phyloP scores from a whole-genome alignment of 352 stramenopile species.

The Pseudoperonospora humuli region DNA sequence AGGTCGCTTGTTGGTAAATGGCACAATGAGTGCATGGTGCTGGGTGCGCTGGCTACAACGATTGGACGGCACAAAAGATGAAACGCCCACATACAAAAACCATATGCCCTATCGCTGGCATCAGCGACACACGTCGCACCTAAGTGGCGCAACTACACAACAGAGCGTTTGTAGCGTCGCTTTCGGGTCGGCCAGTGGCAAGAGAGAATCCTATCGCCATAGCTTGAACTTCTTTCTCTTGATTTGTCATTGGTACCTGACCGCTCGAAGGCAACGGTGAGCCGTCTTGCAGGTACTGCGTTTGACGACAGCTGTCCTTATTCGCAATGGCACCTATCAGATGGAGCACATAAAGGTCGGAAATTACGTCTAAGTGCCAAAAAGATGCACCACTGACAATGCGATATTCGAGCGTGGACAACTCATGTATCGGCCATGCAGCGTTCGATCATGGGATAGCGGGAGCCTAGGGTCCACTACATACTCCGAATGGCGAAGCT shows the following conservation, averaged over 20 bases:
- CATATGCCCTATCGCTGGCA: conserved; percentile 10
- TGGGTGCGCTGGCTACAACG: conserved; percentile 17
- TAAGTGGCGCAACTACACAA: conserved; percentile 11
- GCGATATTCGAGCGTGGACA: too few relatives aligned
- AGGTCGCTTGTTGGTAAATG: conserved; percentile 8
- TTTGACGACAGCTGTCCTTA: too few relatives aligned
- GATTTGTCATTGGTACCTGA: neutral
- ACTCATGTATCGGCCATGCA: too few relatives aligned
- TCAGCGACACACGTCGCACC: conserved; percentile 14
- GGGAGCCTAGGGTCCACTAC: too few relatives aligned
- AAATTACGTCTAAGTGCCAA: too few relatives aligned
- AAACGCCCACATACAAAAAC: conserved; percentile 12
- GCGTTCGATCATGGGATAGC: too few relatives aligned
- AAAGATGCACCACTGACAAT: too few relatives aligned
- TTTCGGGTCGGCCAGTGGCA: conserved; percentile 15
- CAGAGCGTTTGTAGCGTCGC: conserved; percentile 5
- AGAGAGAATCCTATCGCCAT: neutral
- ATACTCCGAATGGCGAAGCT: too few relatives aligned
- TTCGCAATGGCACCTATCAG: too few relatives aligned
- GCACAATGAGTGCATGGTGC: conserved; percentile 17
- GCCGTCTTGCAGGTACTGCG: too few relatives aligned
- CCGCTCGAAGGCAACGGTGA: too few relatives aligned
- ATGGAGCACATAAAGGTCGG: too few relatives aligned
- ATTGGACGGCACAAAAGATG: conserved; percentile 21
- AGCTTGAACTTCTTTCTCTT: neutral